phyloP scores from a whole-genome alignment of 176 grass and related monocot genomes.

The Leersia perrieri region DNA sequence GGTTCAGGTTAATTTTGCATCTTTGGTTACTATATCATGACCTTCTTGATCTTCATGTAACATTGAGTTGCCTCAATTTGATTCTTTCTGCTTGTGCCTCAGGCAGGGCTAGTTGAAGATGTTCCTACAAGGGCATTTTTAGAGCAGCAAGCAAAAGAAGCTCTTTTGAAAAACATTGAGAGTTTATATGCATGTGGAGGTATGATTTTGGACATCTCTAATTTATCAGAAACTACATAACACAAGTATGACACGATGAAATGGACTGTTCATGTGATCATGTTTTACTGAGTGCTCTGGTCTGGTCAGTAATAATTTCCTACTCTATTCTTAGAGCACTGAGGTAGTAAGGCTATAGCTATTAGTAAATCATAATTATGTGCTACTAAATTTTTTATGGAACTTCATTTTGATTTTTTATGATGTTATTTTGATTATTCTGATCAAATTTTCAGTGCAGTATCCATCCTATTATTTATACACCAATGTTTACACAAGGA shows the following conservation, averaged over 20 bases:
- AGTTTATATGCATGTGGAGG: constrained; percentile 88
- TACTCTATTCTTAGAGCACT: background rate
- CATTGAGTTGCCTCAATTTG: background rate
- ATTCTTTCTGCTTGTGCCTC: constrained; percentile 30
- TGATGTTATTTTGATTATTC: background rate
- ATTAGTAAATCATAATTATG: background rate
- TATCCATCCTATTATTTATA: background rate
- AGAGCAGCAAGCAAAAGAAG: constrained; percentile 68
- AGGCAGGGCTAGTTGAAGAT: constrained; percentile 79
- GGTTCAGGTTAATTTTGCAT: background rate
- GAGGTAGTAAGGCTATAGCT: background rate
- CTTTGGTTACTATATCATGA: constrained; percentile 1
- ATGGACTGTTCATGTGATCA: background rate
- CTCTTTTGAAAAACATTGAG: constrained; percentile 83
- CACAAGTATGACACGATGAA: constrained; percentile 15
- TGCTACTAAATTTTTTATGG: background rate
- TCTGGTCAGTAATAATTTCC: background rate
- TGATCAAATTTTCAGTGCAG: background rate
- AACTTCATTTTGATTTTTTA: background rate
- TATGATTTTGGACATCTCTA: constrained; percentile 16
- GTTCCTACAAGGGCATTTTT: constrained; percentile 64
- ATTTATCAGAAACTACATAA: background rate
- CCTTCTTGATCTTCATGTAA: constrained; percentile 26
- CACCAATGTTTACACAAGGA: background rate
- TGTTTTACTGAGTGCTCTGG: background rate